Evolutionary conservation across 192 early-diverging fungal genomes (phyloP).

Genomic region (Jimgerdemannia flammicorona): DNA sequence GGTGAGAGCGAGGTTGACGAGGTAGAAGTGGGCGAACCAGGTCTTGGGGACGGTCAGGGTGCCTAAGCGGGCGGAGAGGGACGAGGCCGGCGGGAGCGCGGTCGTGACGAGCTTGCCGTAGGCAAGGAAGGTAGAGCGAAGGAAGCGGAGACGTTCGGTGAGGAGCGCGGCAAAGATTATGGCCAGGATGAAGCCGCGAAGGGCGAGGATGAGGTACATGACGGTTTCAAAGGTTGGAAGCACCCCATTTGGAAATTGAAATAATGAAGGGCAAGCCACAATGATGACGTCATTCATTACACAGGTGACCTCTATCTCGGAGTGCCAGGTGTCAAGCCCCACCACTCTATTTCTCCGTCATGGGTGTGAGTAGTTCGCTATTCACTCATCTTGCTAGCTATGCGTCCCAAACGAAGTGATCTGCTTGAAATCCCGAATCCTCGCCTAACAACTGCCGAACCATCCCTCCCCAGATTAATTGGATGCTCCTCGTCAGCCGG

Average conservation of each 20-base stretch:
- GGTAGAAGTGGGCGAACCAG: constrained; percentile 54
- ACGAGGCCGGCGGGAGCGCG: constrained; percentile 13
- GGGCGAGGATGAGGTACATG: neutral
- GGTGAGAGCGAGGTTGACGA: constrained; percentile 31
- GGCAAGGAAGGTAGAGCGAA: constrained; percentile 16
- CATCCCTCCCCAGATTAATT: constrained; percentile 55
- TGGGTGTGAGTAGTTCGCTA: neutral
- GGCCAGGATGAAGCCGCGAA: neutral
- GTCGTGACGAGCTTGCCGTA: constrained; percentile 27
- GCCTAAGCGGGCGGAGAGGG: neutral
- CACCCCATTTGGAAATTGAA: no score
- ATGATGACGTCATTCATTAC: no score
- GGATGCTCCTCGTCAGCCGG: constrained; percentile 72
- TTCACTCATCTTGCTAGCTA: neutral
- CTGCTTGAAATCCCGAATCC: no score
- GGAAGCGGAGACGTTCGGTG: neutral
- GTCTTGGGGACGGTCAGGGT: constrained; percentile 39
- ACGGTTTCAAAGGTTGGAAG: neutral
- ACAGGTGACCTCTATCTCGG: no score
- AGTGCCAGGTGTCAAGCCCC: no score
- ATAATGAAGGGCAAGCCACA: no score
- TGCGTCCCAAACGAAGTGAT: no score
- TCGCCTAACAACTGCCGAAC: neutral
- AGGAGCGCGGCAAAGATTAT: neutral
- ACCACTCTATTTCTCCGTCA: neutral